Evolutionary conservation across 2,329 filamentous ascomycete species (phyloP).

Genomic region (Tolypocladium nubicola): DNA sequence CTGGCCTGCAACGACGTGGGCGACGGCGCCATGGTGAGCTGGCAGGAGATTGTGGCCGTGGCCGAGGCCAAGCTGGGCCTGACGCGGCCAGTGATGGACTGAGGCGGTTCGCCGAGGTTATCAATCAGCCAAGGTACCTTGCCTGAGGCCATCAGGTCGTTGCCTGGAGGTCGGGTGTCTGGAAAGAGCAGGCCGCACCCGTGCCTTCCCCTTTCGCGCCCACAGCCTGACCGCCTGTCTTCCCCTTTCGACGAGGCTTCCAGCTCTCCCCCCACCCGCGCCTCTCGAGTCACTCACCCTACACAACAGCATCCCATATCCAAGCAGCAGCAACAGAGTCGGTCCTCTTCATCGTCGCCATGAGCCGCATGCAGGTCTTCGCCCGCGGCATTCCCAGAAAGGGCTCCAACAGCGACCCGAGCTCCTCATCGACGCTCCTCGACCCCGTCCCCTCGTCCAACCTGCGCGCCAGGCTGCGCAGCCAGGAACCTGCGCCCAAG

Average conservation of each 20-base stretch:
- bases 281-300: not conserved
- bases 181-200: not conserved
- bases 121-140: not conserved
- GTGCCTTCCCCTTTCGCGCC: not conserved
- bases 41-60: constrained; percentile 59
- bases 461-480: constrained; percentile 17
- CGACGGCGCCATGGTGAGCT: constrained; percentile 73
- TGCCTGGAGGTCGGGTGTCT: not conserved
- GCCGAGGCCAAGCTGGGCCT: constrained; percentile 44
- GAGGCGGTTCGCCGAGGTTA: not conserved
- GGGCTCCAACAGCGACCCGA: not conserved
- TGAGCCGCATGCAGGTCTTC: not conserved
- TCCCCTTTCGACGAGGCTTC: not conserved
- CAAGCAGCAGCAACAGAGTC: not conserved
- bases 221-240: not conserved
- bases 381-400: not conserved
- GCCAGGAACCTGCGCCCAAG: constrained; percentile 5
- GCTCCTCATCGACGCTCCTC: not conserved
- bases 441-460: constrained; percentile 10
- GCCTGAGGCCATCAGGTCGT: not conserved
- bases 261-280: not conserved
- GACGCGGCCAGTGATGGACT: not conserved
- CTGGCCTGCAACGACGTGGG: constrained; percentile 81
- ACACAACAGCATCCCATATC: not conserved
- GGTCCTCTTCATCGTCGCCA: not conserved